Evolutionary conservation across 2,329 filamentous ascomycete genomes (phyloP).

Genomic region (Magnaporthales sp.): DNA sequence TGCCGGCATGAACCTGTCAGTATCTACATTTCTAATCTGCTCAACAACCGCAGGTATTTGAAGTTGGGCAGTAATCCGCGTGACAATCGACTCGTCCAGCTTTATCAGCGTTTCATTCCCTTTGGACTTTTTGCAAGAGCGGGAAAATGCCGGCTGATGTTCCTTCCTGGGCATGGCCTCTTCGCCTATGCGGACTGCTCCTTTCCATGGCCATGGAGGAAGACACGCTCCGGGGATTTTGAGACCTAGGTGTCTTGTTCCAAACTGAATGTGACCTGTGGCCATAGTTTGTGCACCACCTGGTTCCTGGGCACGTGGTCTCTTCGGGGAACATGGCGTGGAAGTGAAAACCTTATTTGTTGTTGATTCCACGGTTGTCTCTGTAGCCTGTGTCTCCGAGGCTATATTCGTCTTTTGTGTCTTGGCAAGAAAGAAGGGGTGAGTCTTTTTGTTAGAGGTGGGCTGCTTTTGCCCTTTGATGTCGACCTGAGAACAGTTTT

Average conservation of each 20-base stretch:
- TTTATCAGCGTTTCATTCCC: slow-evolving; percentile 32
- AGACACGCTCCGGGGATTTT: slow-evolving; percentile 59
- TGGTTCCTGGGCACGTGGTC: slow-evolving; percentile 20
- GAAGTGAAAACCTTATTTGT: slow-evolving; percentile 37
- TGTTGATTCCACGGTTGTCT: slow-evolving; percentile 16
- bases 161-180: not conserved
- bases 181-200: slow-evolving; percentile 53
- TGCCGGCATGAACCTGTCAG: slow-evolving; percentile 32
- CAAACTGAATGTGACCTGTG: slow-evolving; percentile 28
- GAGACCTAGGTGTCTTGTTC: slow-evolving; percentile 32
- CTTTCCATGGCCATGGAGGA: slow-evolving; percentile 64
- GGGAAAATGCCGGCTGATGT: not conserved
- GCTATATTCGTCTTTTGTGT: slow-evolving; percentile 19
- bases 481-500: not conserved
- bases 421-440: slow-evolving; percentile 64
- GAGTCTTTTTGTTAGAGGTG: slow-evolving; percentile 10
- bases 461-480: not conserved
- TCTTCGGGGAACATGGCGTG: slow-evolving; percentile 44
- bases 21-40: slow-evolving; percentile 24
- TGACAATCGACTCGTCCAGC: slow-evolving; percentile 33
- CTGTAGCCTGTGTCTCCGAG: slow-evolving; percentile 12
- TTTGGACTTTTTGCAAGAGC: slow-evolving; percentile 37
- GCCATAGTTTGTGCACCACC: slow-evolving; percentile 14
- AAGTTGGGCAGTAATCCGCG: slow-evolving; percentile 24
- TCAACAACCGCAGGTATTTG: slow-evolving; percentile 25